Percentiles rank a stretch among this genome's conserved stretches.
phyloP scores from a whole-genome alignment of 176 grass and related monocot species.

The Aegilops sharonensis region DNA sequence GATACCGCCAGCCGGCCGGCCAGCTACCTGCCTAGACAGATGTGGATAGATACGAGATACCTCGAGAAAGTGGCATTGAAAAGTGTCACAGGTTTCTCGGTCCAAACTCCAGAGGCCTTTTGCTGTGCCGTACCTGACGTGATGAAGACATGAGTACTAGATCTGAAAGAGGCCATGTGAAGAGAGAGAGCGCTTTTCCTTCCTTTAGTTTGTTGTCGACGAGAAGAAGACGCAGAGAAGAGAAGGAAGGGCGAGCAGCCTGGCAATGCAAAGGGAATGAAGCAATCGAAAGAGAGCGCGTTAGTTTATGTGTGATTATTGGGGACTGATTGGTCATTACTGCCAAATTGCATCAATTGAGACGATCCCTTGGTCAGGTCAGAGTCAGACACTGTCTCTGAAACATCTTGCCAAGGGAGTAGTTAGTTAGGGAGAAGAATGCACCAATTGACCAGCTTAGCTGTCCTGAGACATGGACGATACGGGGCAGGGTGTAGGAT shows the following conservation, averaged over 20 bases:
- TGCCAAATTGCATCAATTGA: neutral
- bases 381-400: no score
- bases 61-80: neutral
- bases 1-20: neutral
- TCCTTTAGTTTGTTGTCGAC: neutral
- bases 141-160: neutral
- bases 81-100: neutral
- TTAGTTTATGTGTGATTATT: no score
- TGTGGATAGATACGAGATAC: neutral
- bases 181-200: neutral
- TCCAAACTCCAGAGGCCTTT: neutral
- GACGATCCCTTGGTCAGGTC: no score
- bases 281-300: no score
- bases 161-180: neutral
- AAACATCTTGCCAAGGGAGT: no score
- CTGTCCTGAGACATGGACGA: conserved; percentile 8
- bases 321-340: neutral
- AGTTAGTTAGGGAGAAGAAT: no score
- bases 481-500: neutral
- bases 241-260: neutral
- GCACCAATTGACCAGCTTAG: neutral
- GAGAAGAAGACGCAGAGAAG: neutral
- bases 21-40: neutral
- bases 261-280: no score
- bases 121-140: no score